phyloP scores from a whole-genome alignment of 495 filamentous ascomycete genomes.

The Mycothermus thermophilus region DNA sequence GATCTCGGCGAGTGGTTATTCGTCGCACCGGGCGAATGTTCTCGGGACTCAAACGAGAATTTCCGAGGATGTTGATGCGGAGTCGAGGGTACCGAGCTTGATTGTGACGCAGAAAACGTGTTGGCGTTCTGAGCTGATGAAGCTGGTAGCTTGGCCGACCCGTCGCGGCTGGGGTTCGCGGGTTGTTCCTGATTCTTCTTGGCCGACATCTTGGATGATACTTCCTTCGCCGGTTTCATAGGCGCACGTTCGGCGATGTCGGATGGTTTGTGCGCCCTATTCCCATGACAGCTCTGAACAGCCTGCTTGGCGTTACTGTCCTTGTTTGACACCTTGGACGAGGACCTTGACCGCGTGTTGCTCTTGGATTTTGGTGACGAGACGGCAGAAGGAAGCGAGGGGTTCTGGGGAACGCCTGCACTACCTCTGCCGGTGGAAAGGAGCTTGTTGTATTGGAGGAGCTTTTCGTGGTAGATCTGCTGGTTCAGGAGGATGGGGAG shows the following conservation, averaged over 20 bases:
- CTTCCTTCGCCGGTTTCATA: slow-evolving; percentile 38
- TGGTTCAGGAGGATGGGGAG: slow-evolving; percentile 36
- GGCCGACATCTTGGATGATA: slow-evolving; percentile 32
- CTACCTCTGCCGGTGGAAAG: slow-evolving; percentile 36
- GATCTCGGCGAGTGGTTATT: slow-evolving; percentile 78
- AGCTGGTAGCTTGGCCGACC: slow-evolving; percentile 21
- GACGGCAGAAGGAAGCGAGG: slow-evolving; percentile 32
- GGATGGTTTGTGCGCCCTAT: slow-evolving; percentile 34
- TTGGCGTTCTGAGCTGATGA: slow-evolving; percentile 18
- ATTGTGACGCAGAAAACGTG: too few species aligned
- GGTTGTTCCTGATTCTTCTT: slow-evolving; percentile 27
- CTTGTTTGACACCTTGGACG: slow-evolving; percentile 39
- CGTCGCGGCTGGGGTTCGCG: slow-evolving; percentile 15
- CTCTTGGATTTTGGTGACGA: slow-evolving; percentile 35
- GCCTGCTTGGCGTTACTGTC: slow-evolving; percentile 29
- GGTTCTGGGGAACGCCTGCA: slow-evolving; percentile 28
- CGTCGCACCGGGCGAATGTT: slow-evolving; percentile 67
- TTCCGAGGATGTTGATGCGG: slow-evolving; percentile 80
- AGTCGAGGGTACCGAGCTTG: slow-evolving; percentile 86
- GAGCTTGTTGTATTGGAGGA: slow-evolving; percentile 42
- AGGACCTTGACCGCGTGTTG: slow-evolving; percentile 35
- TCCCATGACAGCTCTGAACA: slow-evolving; percentile 44
- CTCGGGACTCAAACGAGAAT: slow-evolving; percentile 69
- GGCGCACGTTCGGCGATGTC: slow-evolving; percentile 42
- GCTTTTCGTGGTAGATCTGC: slow-evolving; percentile 38